A percentile compares a stretch with the other conserved stretches of the same genome.
Conservation (phyloP, 2,329 filamentous ascomycete species). For the Plenodomus lindquistii region DNA sequence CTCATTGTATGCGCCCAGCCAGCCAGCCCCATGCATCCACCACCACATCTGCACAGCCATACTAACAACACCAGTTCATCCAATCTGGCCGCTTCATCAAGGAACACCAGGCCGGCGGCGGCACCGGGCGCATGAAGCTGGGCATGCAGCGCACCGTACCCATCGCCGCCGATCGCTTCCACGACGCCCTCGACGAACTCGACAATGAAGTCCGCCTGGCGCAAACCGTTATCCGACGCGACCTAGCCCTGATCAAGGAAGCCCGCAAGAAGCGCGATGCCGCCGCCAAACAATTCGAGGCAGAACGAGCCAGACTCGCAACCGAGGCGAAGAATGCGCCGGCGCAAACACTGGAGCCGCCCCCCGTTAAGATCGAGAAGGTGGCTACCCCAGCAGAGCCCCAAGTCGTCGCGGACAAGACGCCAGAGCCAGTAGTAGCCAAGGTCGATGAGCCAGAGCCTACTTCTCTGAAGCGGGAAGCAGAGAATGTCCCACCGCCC, state of each 20-base stretch:
- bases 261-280: constrained; percentile 43
- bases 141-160: constrained; percentile 47
- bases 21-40: neutral
- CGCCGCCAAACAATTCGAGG: constrained; percentile 36
- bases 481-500: constrained; percentile 16
- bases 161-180: constrained; percentile 48
- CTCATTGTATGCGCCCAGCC: constrained; percentile 45
- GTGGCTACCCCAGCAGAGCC: constrained; percentile 12
- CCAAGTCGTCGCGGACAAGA: constrained; percentile 8
- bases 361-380: constrained; percentile 18
- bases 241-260: constrained; percentile 42
- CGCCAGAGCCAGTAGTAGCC: constrained; percentile 8
- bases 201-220: constrained; percentile 50
- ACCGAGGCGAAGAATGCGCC: constrained; percentile 28
- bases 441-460: constrained; percentile 12
- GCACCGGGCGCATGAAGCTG: constrained; percentile 35
- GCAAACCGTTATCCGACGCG: constrained; percentile 40
- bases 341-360: constrained; percentile 8
- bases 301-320: constrained; percentile 35
- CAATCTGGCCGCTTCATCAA: constrained; percentile 51
- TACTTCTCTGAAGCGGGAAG: constrained; percentile 14
- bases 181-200: constrained; percentile 57
- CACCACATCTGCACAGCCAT: constrained; percentile 2
- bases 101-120: constrained; percentile 41
- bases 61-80: constrained; percentile 42